Base-by-base conservation (phyloP, 2,329 filamentous ascomycete species). In the Sporothrix dimorphospora region DNA sequence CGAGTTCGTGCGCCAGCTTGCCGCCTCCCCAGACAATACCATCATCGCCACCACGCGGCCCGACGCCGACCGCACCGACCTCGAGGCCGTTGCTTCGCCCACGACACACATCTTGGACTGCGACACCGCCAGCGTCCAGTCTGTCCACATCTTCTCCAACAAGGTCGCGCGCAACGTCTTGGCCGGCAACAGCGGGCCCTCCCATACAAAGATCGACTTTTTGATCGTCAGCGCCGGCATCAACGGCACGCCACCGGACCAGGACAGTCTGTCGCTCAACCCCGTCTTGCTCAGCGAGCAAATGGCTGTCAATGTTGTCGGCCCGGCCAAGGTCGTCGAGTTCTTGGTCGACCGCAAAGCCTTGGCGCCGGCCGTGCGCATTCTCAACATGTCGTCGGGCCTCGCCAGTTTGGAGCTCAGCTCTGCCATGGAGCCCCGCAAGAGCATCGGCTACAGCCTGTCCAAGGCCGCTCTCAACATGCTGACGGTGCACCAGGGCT, bases 251-350 rank as follows among this genome's bases (percentile, higher is more conserved):
- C 76, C 78, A 1, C 76, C 79, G 0, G 70, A 76, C 9, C 80
- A 85, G 68, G 82, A 77, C 19, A 80, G 79, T 27, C 75, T 85
- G 21, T 79, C 78, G 0, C 79, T 86, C 1, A 79, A 80, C 11
- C 75, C 80, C 0, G 77, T 78, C 0, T 80, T 73, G 38, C 74
- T 86, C 38, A 53, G 78, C 1, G 75, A 79, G n/a, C 81, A 84
- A 66, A 81, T 86, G 67, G 77, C 79, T 34, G 77, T 81, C 74
- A 86, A 86, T 71, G 83, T 86, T 3, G 71, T 85, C 21, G 85
- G 84, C 0, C 84, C 84, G 0, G 83, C 84, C 0, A 83, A 83
- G 72, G 79, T 81, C 7, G 80, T 84, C 0, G 79, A 85, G 75
- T 78, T 79, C 1, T 74, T 86, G 67, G 73, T 79, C 1, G 76